These are phyloP conservation scores for Globisporangium uncinulatum DNA, from an alignment of 352 stramenopile genomes.

Conservation along the genomic window DNA sequence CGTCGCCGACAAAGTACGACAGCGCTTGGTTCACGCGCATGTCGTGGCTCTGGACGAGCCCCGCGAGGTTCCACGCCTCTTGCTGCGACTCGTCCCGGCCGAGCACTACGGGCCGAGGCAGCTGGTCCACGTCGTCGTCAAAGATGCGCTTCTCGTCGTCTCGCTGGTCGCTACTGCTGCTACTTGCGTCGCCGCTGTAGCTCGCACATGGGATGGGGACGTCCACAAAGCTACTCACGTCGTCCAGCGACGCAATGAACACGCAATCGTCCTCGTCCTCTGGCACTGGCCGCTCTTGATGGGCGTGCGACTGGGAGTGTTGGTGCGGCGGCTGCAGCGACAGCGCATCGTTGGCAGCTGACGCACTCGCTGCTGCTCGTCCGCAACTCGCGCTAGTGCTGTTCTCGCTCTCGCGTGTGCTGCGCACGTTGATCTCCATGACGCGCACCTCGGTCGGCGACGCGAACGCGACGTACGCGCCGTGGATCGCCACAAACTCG, in stretches of 20 bases:
- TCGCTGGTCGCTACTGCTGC: conserved; percentile 37
- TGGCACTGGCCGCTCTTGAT: conserved; percentile 7
- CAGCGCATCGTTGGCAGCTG: neutral
- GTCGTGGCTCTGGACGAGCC: conserved; percentile 66
- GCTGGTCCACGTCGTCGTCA: conserved; percentile 51
- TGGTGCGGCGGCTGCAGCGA: neutral
- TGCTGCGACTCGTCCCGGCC: conserved; percentile 68
- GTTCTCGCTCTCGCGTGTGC: conserved; percentile 25
- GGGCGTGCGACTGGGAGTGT: conserved; percentile 3
- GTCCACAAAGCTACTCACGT: conserved; percentile 44
- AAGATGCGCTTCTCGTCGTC: conserved; percentile 42
- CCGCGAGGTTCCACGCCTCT: conserved; percentile 67
- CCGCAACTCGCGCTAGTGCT: neutral
- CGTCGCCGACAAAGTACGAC: conserved; percentile 59
- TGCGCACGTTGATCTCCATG: conserved; percentile 75
- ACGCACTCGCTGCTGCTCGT: neutral
- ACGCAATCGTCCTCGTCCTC: conserved; percentile 45
- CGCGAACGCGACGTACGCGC: conserved; percentile 66
- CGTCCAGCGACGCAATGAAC: conserved; percentile 25
- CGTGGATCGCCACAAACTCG: conserved; percentile 78
- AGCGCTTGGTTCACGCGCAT: conserved; percentile 78
- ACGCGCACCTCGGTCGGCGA: conserved; percentile 75
- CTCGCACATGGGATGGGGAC: conserved; percentile 49
- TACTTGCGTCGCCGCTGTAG: conserved; percentile 38
- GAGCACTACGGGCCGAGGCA: conserved; percentile 40